A percentile compares a stretch with the other conserved stretches of the same genome.
Conservation (phyloP, 23 red algal species). For the Chondrus crispus region DNA sequence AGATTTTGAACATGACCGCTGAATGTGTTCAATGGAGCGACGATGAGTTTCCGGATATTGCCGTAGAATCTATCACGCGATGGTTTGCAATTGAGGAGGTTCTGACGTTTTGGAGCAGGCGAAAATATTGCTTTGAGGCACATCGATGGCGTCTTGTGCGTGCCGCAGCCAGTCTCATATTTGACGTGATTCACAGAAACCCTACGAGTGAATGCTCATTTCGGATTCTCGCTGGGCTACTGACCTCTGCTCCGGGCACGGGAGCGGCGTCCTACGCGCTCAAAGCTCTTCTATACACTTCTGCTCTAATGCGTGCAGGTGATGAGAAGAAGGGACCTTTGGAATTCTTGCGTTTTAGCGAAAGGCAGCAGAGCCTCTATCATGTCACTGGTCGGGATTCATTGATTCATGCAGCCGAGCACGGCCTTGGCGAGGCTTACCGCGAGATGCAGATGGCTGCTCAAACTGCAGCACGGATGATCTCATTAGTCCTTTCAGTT, state of each 20-base stretch:
- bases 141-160: conserved; percentile 45
- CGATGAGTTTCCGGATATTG: conserved; percentile 30
- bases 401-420: conserved; percentile 28
- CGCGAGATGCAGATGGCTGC: conserved; percentile 52
- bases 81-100: conserved; percentile 69
- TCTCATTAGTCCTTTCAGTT: conserved; percentile 34
- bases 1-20: conserved; percentile 26
- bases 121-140: conserved; percentile 36
- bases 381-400: conserved; percentile 18
- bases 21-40: conserved; percentile 22
- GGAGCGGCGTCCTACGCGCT: conserved; percentile 49
- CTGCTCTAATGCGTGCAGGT: conserved; percentile 31
- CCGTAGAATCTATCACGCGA: conserved; percentile 20
- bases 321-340: conserved; percentile 1
- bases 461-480: neutral
- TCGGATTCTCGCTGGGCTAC: conserved; percentile 36
- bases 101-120: conserved; percentile 51
- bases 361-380: neutral
- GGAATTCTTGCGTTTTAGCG: neutral
- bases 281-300: conserved; percentile 10
- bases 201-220: conserved; percentile 1
- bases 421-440: conserved; percentile 44
- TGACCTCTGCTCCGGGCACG: conserved; percentile 54
- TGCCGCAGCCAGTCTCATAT: neutral
- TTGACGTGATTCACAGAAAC: neutral